Percentiles rank a stretch among this genome's conserved stretches.
Conservation (phyloP, 768 basidiomycete species). For the Xanthoconium stramineum region DNA sequence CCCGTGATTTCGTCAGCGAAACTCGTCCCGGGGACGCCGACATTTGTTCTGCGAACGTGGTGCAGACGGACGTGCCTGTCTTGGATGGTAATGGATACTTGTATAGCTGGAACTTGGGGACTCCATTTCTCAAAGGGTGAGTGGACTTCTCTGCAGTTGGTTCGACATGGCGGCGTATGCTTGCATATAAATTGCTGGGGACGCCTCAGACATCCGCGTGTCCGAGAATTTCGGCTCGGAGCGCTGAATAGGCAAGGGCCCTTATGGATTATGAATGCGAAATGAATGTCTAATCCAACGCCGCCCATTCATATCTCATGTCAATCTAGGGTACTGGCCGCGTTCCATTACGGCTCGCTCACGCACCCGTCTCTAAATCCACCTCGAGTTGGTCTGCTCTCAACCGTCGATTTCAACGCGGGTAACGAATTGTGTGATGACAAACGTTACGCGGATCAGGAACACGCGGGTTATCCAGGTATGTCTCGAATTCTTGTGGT, state of each 20-base stretch:
- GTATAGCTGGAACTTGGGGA: constrained; percentile 77
- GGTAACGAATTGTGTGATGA: constrained; percentile 35
- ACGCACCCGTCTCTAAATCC: constrained; percentile 64
- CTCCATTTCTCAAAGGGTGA: constrained; percentile 73
- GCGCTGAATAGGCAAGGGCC: constrained; percentile 1
- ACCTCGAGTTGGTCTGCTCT: constrained; percentile 67
- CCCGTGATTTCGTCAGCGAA: constrained; percentile 63
- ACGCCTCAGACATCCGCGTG: background rate
- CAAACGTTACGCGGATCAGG: constrained; percentile 33
- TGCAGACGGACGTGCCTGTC: constrained; percentile 59
- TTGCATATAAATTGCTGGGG: background rate
- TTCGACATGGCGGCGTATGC: background rate
- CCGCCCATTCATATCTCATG: background rate
- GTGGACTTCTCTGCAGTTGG: constrained; percentile 15
- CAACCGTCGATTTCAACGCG: constrained; percentile 63
- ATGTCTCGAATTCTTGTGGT: background rate
- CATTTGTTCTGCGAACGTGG: constrained; percentile 54
- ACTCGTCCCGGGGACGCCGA: constrained; percentile 35
- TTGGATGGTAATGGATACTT: constrained; percentile 50
- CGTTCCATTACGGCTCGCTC: constrained; percentile 73
- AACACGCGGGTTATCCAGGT: constrained; percentile 29
- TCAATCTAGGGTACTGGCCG: constrained; percentile 50
- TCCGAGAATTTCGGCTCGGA: background rate
- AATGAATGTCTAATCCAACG: background rate
- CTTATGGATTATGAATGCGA: constrained; percentile 10